A percentile compares a stretch with the other conserved stretches of the same genome.
phyloP scores from a whole-genome alignment of 176 grass and related monocot genomes.

The Avena eriantha region DNA sequence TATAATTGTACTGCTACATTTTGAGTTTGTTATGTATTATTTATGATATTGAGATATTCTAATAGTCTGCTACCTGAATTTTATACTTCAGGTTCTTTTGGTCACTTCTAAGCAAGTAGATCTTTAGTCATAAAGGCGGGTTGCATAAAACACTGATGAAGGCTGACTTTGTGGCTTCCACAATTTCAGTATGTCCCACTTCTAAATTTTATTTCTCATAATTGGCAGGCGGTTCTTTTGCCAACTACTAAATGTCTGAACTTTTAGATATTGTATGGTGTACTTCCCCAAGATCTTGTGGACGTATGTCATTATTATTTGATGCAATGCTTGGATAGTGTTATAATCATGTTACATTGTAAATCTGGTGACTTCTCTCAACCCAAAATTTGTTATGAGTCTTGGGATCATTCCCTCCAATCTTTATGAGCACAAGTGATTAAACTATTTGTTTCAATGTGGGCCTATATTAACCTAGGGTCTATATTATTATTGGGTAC shows the following conservation, averaged over 20 bases:
- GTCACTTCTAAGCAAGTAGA: slow-evolving; percentile 93
- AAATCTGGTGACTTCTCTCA: slow-evolving; percentile 88
- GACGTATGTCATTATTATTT: slow-evolving; percentile 19
- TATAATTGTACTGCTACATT: slow-evolving; percentile 11
- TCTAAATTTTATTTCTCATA: slow-evolving; percentile 9
- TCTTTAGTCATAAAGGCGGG: slow-evolving; percentile 94
- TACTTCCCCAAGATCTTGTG: slow-evolving; percentile 23
- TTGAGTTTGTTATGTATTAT: background rate
- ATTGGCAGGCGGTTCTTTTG: background rate
- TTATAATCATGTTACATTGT: background rate
- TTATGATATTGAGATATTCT: background rate
- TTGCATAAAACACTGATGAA: slow-evolving; percentile 73
- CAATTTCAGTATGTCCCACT: slow-evolving; percentile 48
- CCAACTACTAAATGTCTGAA: background rate
- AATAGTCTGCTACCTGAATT: background rate
- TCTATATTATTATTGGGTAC: too few relatives aligned
- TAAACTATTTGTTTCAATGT: too few relatives aligned
- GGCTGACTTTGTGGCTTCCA: slow-evolving; percentile 73
- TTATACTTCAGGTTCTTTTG: slow-evolving; percentile 79
- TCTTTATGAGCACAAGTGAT: too few relatives aligned
- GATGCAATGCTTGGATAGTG: slow-evolving; percentile 3
- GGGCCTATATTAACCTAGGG: too few relatives aligned
- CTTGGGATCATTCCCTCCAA: slow-evolving; percentile 25
- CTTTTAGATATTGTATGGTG: background rate
- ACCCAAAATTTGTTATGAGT: slow-evolving; percentile 95